Evolutionary conservation across 768 basidiomycete species (phyloP), one percentile per base, ranked within the genome.

Genomic region (Panaeolus cyanescens): DNA sequence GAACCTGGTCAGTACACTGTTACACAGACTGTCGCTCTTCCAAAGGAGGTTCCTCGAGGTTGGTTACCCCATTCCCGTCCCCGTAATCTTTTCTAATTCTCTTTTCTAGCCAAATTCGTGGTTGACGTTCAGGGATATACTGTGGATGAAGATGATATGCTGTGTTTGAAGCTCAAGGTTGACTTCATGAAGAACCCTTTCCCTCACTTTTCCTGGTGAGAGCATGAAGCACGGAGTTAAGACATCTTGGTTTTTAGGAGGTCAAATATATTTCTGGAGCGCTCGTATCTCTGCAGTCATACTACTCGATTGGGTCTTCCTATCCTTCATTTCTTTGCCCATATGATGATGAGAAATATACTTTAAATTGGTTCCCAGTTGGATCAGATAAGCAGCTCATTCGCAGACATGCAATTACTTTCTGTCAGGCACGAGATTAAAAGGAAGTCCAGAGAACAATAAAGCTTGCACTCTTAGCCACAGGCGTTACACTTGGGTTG

Each of bases 31-130:
- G 95, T 98, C 56, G 80, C 84, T 17, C 80, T 99, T 12, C 97
- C 97, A 12, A 91, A 83, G 67, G 95, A 99, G 77, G 96, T 99
- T 55, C 97, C 97, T 0, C 82, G 77, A 74, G 95, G 87, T 86
- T 30, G 28, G 33, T 22, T 30, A 4, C 50, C 28, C 54, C 33
- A 31, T 30, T 39, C 30, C 17, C 28, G 19, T 55, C 39, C 40
- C 33, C 54, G 64, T 58, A 42, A 64, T 59, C 50, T 57, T 58
- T 39, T 25, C 17, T 40, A 25, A 22, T 39, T 20, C 40, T 13
- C 25, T 32, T 54, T 22, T 34, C 31, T 67, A 98, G 96, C 95
- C 76, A 96, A 93, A 71, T 97, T 98, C 76, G 71, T 59, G 5
- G 85, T 99, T 53, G 68, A 80, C 28, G 85, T 96, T 15, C 69